Evolutionary conservation across 1,284 basidiomycete genomes (phyloP), one percentile per base, ranked within the genome.

Genomic region (Leccinum angustisporum): DNA sequence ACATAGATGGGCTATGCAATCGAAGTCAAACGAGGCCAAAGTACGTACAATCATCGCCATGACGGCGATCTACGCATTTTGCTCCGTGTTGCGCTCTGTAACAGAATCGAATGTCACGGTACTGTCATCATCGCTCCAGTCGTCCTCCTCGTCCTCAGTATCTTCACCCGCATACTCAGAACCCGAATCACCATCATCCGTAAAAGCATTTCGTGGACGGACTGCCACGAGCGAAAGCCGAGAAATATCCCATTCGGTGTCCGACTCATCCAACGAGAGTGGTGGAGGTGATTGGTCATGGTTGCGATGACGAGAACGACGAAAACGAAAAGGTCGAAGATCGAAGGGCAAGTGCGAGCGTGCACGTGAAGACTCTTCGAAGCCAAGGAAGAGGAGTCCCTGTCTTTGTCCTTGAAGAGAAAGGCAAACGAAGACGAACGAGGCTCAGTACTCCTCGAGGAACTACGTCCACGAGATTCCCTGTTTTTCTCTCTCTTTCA

Each of bases 311-410:
- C 30, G 84, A 9, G 78, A 30, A 30, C 30, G 30, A 30, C 30
- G 30, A 30, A 30, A 76, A 61, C 86, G 82, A 61, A 82, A 80
- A 33, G 86, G 80, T 43, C 87, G 82, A 62, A 90, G 81, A 55
- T 77, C 78, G 70, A 92, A 92, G n/a, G 90, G 90, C 0, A 89
- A 91, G 63, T 85, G 81, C 36, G 87, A 90, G 46, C 90, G 86
- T 11, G 86, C 80, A 61, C 86, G 86, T 25, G 79, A 51, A 4
- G 64, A 61, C 25, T 74, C 70, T 68, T 75, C 10, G 74, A 71
- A 30, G 58, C 61, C 10, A 64, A n/a, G 25, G 70, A 69, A 58
- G 69, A 63, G 4, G 67, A 18, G 16, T 70, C 70, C 33, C 70
- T 72, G 4, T 71, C 72, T n/a, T 64, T 74, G 27, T 73, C 73